Evolutionary conservation across 257 asterid genomes (phyloP), one percentile per base, ranked within the genome.

Genomic region (Ilex aquifolium): DNA sequence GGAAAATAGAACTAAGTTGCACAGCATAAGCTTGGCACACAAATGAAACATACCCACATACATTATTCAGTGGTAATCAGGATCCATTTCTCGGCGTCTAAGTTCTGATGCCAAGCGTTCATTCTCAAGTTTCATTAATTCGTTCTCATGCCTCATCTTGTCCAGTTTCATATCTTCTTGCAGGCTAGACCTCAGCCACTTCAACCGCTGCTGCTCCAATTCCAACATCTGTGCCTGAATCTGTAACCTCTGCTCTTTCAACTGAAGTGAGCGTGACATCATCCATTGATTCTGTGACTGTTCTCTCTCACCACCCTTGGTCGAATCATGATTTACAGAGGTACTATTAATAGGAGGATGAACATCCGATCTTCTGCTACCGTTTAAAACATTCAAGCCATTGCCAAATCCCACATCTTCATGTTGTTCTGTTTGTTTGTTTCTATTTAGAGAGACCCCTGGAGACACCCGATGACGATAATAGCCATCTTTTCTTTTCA

Each of bases 91-190:
- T 10, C 63, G 51, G 31, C 52, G 44, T 53, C 61, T 62, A 29
- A 77, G 57, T 69, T 80, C 71, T 54, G 60, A 61, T 6, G 69
- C 72, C 54, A 82, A 52, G 1, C 67, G 68, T 68, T 79, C 44
- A 56, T 79, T 86, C 65, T 81, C 81, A 59, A 79, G 74, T 76
- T 59, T 79, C 79, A 86, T 71, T 12, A 32, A 5, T 65, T 76
- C 68, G 55, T 71, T 82, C 31, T 76, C 73, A n/a, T 76, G 56
- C 72, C 30, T 69, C 83, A 76, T 63, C 65, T 60, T 17, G 7
- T 63, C 66, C 72, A 83, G 9, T 61, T 79, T 72, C 65, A 6
- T 30, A 31, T 83, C 83, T 32, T 79, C 70, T 21, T 69, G 5
- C 50, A 66, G 52, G 67, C 76, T 53, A 10, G 16, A 17, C 42